Base-by-base conservation (phyloP, 2,329 filamentous ascomycete species). In the Hymenoscyphus repandus region DNA sequence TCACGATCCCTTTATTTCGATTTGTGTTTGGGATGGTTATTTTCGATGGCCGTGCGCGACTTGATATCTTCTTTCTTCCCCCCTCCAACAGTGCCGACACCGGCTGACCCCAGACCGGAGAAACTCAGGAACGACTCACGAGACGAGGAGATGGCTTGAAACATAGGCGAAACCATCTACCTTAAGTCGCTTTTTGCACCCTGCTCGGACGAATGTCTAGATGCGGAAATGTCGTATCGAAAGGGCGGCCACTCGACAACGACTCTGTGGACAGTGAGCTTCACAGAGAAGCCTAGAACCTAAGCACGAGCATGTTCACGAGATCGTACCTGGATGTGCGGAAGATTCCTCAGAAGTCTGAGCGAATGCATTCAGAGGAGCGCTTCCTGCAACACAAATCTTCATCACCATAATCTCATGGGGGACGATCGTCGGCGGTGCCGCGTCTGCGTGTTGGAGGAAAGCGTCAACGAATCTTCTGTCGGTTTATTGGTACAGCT, bases 111-210 rank as follows among this genome's bases (percentile, higher is more conserved):
- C 34, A 37, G 15, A 37, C 12, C 15, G 15, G 12, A 17, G 10
- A 13, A 13, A 37, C 34, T 4, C 34, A 13, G 15, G 34, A 37
- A 37, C 34, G 32, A 34, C 9, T 34, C 32, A 13, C n/a, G 22
- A 30, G 31, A 18, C 31, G 15, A 39, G 10, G 43, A 22, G 18
- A 27, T 11, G 15, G 13, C 47, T 49, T 57, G 57, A 59, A 59
- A 59, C 57, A 52, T 32, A 49, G 51, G 50, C 49, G 57, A 59
- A 59, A 59, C 55, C 13, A 47, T 32, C 13, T 38, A 36, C 17
- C 38, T 34, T 43, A 40, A 27, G 40, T 31, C 32, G 30, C 32
- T 27, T 40, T n/a, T 38, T 42, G 44, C 47, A 41, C 18, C 15
- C 41, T 49, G 22, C 7, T 7, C 53, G 55, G 55, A 46, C 46